A percentile compares a stretch with the other conserved stretches of the same genome.
These are phyloP conservation scores for Coemansia sp. DNA, from an alignment of 192 early-diverging fungal species.

Conservation along the genomic window DNA sequence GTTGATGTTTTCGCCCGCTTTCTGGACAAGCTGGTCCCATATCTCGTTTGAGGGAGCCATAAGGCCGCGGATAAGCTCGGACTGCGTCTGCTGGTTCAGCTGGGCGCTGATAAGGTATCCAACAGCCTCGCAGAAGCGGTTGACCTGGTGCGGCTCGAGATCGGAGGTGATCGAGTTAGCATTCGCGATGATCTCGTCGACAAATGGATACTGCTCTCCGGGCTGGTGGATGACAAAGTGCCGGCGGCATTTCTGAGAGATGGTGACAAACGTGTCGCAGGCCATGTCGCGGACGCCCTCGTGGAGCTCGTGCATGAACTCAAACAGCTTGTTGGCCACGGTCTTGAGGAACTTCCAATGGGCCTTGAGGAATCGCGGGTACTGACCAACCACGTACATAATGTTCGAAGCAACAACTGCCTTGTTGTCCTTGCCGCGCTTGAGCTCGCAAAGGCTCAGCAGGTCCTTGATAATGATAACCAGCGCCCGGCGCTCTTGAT, in stretches of 20 bases:
- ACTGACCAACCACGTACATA: slow-evolving; percentile 99
- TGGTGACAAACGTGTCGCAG: slow-evolving; percentile 99
- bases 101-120: slow-evolving; percentile 98
- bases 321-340: slow-evolving; percentile 99
- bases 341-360: slow-evolving; percentile 99
- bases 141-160: slow-evolving; percentile 86
- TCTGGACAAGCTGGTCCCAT: slow-evolving; percentile 80
- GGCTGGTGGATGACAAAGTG: slow-evolving; percentile 94
- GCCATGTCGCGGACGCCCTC: slow-evolving; percentile 99
- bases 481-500: slow-evolving; percentile 95
- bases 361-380: slow-evolving; percentile 99
- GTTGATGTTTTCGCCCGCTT: slow-evolving; percentile 72
- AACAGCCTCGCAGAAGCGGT: slow-evolving; percentile 98
- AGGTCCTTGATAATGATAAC: slow-evolving; percentile 99
- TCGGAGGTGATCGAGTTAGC: slow-evolving; percentile 85
- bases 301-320: slow-evolving; percentile 99
- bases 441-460: slow-evolving; percentile 91
- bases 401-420: slow-evolving; percentile 99
- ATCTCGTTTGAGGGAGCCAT: slow-evolving; percentile 88
- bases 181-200: slow-evolving; percentile 90
- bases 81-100: slow-evolving; percentile 70
- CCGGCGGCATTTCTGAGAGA: slow-evolving; percentile 94
- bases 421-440: slow-evolving; percentile 99
- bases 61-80: slow-evolving; percentile 75
- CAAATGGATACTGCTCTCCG: slow-evolving; percentile 84